Evolutionary conservation across 208 protist genomes (phyloP).

Genomic region (Leishmania martiniquensis): DNA sequence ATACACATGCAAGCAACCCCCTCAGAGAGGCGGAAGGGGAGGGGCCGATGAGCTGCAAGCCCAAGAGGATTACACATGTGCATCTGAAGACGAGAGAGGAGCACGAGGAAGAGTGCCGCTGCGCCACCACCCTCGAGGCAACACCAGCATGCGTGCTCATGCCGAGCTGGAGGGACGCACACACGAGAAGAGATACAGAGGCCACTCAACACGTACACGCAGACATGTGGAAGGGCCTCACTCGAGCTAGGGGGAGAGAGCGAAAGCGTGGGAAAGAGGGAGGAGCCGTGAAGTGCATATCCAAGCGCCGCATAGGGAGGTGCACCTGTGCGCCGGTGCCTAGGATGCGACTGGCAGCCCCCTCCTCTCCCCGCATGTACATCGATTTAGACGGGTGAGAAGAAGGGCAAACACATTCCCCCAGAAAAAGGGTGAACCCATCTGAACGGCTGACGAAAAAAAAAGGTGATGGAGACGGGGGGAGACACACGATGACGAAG

Average conservation of each 20-base stretch:
- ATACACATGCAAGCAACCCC: neutral
- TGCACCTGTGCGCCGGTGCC: too few relatives aligned
- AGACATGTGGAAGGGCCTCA: neutral
- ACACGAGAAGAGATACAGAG: neutral
- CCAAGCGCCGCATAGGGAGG: too few relatives aligned
- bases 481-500: neutral
- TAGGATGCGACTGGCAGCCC: too few relatives aligned
- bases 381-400: too few relatives aligned
- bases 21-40: neutral
- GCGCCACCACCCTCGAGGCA: neutral
- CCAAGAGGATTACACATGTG: neutral
- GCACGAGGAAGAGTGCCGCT: neutral
- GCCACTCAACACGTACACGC: neutral
- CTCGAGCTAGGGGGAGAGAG: slow-evolving; percentile 4
- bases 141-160: neutral
- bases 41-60: neutral
- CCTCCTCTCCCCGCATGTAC: too few relatives aligned
- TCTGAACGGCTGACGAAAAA: too few relatives aligned
- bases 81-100: neutral
- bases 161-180: neutral
- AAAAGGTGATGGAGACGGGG: neutral
- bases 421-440: too few relatives aligned
- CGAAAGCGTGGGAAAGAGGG: neutral
- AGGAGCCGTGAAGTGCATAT: too few relatives aligned
- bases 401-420: too few relatives aligned